Evolutionary conservation across 148 eudicot species (phyloP).

Genomic region (Arctostaphylos glauca): DNA sequence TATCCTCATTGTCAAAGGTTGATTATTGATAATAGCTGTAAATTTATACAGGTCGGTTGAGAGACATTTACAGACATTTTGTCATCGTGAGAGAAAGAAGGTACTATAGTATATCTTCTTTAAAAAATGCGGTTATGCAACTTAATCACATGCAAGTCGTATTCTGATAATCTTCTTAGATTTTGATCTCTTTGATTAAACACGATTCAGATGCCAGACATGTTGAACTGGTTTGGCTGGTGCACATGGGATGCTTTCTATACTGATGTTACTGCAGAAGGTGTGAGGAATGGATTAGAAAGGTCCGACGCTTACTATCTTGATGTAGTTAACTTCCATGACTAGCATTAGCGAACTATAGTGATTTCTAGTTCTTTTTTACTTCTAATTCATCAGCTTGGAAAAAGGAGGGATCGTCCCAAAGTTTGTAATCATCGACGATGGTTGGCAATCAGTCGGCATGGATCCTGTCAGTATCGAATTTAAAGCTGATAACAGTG

Average conservation of each 20-base stretch:
- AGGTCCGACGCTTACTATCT: constrained; percentile 38
- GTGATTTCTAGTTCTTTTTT: background rate
- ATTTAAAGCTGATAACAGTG: constrained; percentile 50
- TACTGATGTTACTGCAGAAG: constrained; percentile 68
- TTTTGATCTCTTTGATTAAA: constrained; percentile 11
- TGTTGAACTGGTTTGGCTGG: constrained; percentile 94
- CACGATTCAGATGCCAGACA: constrained; percentile 68
- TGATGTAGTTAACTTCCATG: background rate
- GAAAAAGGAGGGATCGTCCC: constrained; percentile 68
- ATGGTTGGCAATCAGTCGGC: constrained; percentile 87
- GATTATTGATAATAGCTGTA: background rate
- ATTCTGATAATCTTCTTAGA: background rate
- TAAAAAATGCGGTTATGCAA: background rate
- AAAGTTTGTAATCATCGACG: constrained; percentile 86
- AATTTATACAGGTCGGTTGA: constrained; percentile 60
- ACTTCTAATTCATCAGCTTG: constrained; percentile 37
- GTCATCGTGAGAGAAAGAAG: constrained; percentile 82
- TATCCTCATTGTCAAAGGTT: background rate
- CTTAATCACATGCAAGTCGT: background rate
- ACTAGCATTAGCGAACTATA: background rate
- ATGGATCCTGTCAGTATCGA: constrained; percentile 61
- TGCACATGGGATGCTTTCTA: constrained; percentile 98
- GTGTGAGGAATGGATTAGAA: constrained; percentile 65
- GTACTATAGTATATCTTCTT: constrained; percentile 24
- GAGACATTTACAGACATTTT: constrained; percentile 74